These are phyloP conservation scores for Alternaria panax DNA, from an alignment of 2,329 filamentous ascomycete species.

Conservation along the genomic window DNA sequence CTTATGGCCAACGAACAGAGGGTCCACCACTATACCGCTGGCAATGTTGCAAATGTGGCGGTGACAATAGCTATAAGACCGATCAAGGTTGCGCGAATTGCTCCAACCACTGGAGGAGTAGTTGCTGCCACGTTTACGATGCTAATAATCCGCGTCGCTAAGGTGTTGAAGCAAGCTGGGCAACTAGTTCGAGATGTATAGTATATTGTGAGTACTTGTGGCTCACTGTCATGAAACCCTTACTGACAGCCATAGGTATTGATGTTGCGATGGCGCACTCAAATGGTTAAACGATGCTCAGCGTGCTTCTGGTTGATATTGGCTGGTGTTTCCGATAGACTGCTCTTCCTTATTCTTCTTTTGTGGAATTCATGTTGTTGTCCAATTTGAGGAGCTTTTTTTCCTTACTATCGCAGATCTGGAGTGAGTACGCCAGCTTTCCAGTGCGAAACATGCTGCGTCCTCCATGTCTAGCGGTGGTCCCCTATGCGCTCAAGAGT, in stretches of 20 bases:
- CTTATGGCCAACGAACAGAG: not conserved
- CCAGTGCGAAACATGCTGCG: not conserved
- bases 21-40: not conserved
- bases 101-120: not conserved
- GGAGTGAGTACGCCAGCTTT: not conserved
- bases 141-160: not conserved
- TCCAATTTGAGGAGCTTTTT: too few relatives aligned
- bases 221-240: not conserved
- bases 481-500: not conserved
- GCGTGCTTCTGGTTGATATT: not conserved
- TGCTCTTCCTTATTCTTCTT: not conserved
- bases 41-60: constrained; percentile 3
- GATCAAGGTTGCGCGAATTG: constrained; percentile 1
- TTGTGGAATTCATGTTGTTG: not conserved
- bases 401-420: not conserved
- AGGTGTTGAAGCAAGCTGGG: not conserved
- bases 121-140: not conserved
- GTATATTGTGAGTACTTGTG: not conserved
- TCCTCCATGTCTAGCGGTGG: not conserved
- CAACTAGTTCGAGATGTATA: not conserved
- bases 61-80: not conserved
- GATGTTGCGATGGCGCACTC: not conserved
- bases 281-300: not conserved
- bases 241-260: not conserved
- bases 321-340: not conserved